Base-by-base conservation (phyloP, 2,329 filamentous ascomycete species). In the Fusarium sp. region DNA sequence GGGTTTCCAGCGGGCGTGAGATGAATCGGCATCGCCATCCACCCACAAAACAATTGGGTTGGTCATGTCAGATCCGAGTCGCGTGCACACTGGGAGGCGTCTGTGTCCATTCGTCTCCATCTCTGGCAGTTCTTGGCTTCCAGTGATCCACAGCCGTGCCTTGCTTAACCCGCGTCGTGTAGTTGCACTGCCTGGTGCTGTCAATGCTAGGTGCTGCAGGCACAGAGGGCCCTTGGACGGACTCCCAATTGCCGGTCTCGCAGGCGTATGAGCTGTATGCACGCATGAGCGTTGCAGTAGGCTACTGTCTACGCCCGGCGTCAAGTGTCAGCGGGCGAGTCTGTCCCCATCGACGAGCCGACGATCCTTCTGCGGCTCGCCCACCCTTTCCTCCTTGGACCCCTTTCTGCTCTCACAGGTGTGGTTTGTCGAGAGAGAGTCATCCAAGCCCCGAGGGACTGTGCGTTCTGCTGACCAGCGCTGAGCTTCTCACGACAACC, bases 191-290 rank as follows among this genome's bases (percentile, higher is more conserved):
- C 60, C 46, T 62, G 68, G 60, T 43, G 68, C 68, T 71, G 68
- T 71, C 68, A 71, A 71, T 68, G 40, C 60, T 37, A 30, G 54
- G 36, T 31, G 39, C 60, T 56, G 68, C 60, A 71, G 60, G 53
- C 56, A 68, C 62, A 53, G 31, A 34, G 55, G 30, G 55, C 37
- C 40, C 51, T 54, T 58, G 59, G 40, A 48, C 44, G 51, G 64
- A 23, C 40, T 68, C 47, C 39, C 60, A 72, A 73, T 64, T 72
- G 72, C 73, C 64, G 68, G 58, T 63, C 54, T 66, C 62, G 47
- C 43, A 71, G 67, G 43, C 62, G 43, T 44, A 30, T 34, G 61
- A 64, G 65, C 39, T 61, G 52, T 56, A 53, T 41, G 39, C 51
- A 37, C 46, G 56, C 68, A 66, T 57, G 36, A 58, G 37, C 34